A percentile compares a stretch with the other conserved stretches of the same genome.
Conservation (phyloP, 352 stramenopile species). For the Thraustochytrium sp. region DNA sequence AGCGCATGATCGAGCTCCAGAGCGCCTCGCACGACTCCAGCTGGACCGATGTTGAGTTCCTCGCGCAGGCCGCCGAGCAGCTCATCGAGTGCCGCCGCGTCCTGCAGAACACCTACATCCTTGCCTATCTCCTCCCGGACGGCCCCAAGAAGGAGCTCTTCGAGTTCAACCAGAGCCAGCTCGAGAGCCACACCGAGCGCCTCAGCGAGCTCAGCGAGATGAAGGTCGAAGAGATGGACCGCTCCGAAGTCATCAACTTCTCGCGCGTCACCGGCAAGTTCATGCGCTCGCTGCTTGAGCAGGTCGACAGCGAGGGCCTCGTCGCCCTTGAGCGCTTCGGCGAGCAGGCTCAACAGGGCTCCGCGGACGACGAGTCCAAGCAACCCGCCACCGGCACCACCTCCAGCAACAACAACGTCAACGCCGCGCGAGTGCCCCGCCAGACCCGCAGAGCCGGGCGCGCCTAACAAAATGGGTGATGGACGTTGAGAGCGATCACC, state of each 20-base stretch:
- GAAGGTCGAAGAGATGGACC: slow-evolving; percentile 77
- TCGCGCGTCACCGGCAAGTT: slow-evolving; percentile 85
- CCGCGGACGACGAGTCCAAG: too few relatives aligned
- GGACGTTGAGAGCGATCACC: too few relatives aligned
- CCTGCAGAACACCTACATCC: slow-evolving; percentile 95
- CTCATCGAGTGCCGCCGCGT: slow-evolving; percentile 95
- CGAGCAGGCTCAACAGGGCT: too few relatives aligned
- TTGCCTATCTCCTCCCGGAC: slow-evolving; percentile 83
- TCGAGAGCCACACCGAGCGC: slow-evolving; percentile 87
- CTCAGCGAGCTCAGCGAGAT: slow-evolving; percentile 75
- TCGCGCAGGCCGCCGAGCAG: slow-evolving; percentile 76
- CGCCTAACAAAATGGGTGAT: too few relatives aligned
- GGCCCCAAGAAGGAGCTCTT: slow-evolving; percentile 86
- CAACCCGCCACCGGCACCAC: too few relatives aligned
- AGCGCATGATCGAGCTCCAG: slow-evolving; percentile 90
- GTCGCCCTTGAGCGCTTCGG: not conserved
- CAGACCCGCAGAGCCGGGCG: too few relatives aligned
- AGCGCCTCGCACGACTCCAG: slow-evolving; percentile 62
- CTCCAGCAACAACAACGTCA: too few relatives aligned
- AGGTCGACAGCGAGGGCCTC: slow-evolving; percentile 71
- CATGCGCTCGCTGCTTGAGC: slow-evolving; percentile 75
- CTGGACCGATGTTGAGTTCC: slow-evolving; percentile 97
- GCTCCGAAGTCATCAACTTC: slow-evolving; percentile 87
- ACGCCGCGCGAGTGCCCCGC: too few relatives aligned
- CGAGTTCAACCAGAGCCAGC: slow-evolving; percentile 85